Evolutionary conservation across 306 rosid species (phyloP).

Genomic region (Medicago truncatula): DNA sequence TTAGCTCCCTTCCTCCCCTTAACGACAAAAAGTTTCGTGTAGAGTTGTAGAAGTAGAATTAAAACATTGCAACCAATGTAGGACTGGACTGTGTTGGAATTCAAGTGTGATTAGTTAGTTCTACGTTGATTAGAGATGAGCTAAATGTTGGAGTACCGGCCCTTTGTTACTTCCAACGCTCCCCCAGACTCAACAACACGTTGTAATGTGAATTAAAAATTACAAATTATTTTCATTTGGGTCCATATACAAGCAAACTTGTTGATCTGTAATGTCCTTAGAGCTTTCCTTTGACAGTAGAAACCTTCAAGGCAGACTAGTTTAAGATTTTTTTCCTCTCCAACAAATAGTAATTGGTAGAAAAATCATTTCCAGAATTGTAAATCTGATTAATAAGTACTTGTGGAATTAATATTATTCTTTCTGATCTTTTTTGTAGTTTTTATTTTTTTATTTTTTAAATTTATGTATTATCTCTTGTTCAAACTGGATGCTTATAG

Average conservation of each 20-base stretch:
- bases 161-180: too few species aligned
- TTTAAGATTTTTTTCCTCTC: too few species aligned
- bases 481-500: neutral
- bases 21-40: neutral
- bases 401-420: neutral
- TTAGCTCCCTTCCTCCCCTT: neutral
- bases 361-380: too few species aligned
- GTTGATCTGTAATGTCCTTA: too few species aligned
- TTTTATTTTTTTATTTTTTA: neutral
- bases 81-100: constrained; percentile 14
- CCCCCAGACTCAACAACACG: too few species aligned
- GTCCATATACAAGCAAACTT: neutral
- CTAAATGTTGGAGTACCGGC: neutral
- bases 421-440: neutral
- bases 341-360: too few species aligned
- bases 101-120: neutral
- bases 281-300: too few species aligned
- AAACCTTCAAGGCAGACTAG: too few species aligned
- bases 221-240: neutral
- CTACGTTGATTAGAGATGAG: neutral
- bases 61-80: neutral
- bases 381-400: neutral
- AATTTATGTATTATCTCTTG: neutral
- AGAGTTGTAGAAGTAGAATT: neutral
- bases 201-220: neutral